Evolutionary conservation across 2,329 filamentous ascomycete species (phyloP).

Genomic region (Fusarium xylarioides): DNA sequence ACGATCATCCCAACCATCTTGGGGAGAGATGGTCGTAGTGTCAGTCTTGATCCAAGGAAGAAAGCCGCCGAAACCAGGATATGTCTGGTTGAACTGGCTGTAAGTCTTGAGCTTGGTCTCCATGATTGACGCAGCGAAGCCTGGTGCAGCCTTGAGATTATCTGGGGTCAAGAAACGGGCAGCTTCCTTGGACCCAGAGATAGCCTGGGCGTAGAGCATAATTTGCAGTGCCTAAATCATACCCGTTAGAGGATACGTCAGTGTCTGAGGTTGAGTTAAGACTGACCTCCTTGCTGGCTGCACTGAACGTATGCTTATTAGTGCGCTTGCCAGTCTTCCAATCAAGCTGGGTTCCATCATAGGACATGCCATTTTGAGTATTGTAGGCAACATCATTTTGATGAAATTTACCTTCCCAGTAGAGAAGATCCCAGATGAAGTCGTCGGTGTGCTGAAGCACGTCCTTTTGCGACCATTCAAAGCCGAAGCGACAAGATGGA

Average conservation of each 20-base stretch:
- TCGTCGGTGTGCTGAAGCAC: conserved; percentile 43
- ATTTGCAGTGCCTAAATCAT: conserved; percentile 50
- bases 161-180: conserved; percentile 51
- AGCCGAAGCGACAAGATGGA: conserved; percentile 45
- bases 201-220: conserved; percentile 54
- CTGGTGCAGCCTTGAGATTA: conserved; percentile 44
- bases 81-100: conserved; percentile 51
- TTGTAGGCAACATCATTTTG: conserved; percentile 54
- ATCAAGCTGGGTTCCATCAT: conserved; percentile 52
- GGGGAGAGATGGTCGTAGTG: conserved; percentile 45
- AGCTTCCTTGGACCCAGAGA: conserved; percentile 50
- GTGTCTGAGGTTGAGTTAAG: too few species aligned
- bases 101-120: conserved; percentile 52
- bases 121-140: conserved; percentile 49
- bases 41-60: conserved; percentile 51
- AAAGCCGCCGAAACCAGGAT: conserved; percentile 53
- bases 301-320: conserved; percentile 51
- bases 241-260: not conserved
- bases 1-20: conserved; percentile 50
- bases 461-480: conserved; percentile 43
- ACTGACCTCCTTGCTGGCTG: conserved; percentile 49
- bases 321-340: conserved; percentile 49
- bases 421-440: conserved; percentile 51
- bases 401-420: conserved; percentile 57
- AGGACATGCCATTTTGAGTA: conserved; percentile 52